Evolutionary conservation across 148 eudicot species (phyloP), one percentile per base, ranked within the genome.

Genomic region (Cornus kousa): DNA sequence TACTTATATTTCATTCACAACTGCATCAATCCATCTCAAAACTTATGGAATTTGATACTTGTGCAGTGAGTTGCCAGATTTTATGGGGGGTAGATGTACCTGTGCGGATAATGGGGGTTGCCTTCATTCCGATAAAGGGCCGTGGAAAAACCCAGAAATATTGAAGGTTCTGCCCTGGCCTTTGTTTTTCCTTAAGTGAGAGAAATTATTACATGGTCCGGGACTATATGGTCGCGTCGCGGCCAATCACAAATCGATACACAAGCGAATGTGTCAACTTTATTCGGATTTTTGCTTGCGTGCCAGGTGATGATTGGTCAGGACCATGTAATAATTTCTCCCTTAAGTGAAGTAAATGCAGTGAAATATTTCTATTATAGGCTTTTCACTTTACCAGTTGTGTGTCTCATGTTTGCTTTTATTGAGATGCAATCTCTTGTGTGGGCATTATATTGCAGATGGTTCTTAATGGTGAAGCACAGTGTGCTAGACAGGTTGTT

Each of bases 51-150:
- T 70, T 40, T 35, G 78, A 39, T n/a, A 20, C 81, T 43, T 60
- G 73, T 40, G 32, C 88, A 95, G 98, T 88, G 93, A 95, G 85
- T 83, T 95, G 80, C 98, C 98, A n/a, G 96, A 90, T 43, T 95
- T 95, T 73, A 83, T 95, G 81, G 98, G 98, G 17, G 98, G 98
- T 60, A 86, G 86, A 67, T 95, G 98, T 85, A 87, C 90, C 74
- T 95, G 98, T 83, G 91, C 88, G 59, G 94, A 87, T 55, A 87
- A 87, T 77, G 98, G 97, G 50, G 97, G 97, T 31, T 95, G 98
- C 82, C 90, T 95, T 87, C 83, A 62, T 68, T 91, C 98, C 72
- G 98, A 95, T 70, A 95, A 91, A 81, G 98, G 98, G 23, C 98
- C 98, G 67, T 95, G 98, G 98, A 90, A 84, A 77, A 93, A 93